Evolutionary conservation across 306 rosid genomes (phyloP).

Genomic region (Luffa acutangula): DNA sequence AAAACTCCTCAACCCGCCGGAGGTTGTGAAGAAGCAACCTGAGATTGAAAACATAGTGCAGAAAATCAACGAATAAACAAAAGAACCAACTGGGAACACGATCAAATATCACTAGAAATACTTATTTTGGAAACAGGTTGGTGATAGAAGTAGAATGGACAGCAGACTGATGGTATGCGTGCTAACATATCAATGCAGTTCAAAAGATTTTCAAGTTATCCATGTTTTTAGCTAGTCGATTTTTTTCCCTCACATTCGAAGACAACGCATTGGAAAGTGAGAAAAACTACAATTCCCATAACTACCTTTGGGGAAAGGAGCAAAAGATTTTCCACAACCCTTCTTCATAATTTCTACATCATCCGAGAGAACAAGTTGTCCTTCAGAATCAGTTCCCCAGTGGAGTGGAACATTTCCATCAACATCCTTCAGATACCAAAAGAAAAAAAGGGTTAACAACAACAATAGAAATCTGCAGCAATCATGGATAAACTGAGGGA

Average conservation of each 20-base stretch:
- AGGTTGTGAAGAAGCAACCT: constrained; percentile 85
- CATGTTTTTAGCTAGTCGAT: not conserved
- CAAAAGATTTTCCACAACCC: constrained; percentile 89
- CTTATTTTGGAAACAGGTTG: not conserved
- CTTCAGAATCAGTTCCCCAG: constrained; percentile 97
- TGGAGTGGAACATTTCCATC: constrained; percentile 81
- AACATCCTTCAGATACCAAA: constrained; percentile 38
- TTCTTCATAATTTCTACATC: constrained; percentile 46
- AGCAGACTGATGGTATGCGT: not conserved
- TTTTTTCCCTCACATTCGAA: not conserved
- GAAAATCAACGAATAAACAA: constrained; percentile 9
- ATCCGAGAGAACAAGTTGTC: constrained; percentile 70
- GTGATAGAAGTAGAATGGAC: constrained; percentile 1
- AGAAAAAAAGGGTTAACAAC: not conserved
- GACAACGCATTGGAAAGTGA: too few species aligned
- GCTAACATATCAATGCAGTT: not conserved
- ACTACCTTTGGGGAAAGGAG: constrained; percentile 93
- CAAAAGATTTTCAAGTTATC: not conserved
- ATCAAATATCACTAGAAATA: not conserved
- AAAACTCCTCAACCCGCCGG: constrained; percentile 83
- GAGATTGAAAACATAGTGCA: not conserved
- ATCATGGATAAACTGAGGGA: not conserved
- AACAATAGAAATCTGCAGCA: not conserved
- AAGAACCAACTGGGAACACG: not conserved
- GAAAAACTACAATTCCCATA: not conserved